Evolutionary conservation across 2,329 filamentous ascomycete genomes (phyloP).

Genomic region (Chrysoporthe cubensis): DNA sequence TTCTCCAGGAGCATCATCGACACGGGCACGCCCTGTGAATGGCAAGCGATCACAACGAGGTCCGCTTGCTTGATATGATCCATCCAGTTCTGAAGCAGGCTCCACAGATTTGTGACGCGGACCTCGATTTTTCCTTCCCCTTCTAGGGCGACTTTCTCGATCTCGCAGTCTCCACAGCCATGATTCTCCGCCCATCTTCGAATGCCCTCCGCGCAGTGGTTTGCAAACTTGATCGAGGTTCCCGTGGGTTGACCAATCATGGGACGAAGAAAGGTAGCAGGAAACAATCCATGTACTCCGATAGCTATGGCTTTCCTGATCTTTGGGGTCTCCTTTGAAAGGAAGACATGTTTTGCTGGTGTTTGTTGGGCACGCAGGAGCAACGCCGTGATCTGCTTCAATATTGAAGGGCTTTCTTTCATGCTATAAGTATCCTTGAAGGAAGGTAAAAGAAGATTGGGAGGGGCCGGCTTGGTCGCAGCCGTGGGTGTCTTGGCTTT

Average conservation of each 20-base stretch:
- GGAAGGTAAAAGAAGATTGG: constrained; percentile 71
- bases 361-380: constrained; percentile 59
- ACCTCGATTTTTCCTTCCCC: constrained; percentile 92
- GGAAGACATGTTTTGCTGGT: constrained; percentile 70
- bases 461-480: constrained; percentile 45
- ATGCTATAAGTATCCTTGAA: constrained; percentile 71
- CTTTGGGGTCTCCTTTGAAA: constrained; percentile 68
- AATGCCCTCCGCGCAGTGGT: constrained; percentile 82
- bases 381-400: constrained; percentile 67
- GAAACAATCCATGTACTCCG: constrained; percentile 93
- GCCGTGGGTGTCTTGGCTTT: constrained; percentile 48
- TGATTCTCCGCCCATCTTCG: constrained; percentile 78
- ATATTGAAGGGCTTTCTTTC: constrained; percentile 69
- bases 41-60: constrained; percentile 88
- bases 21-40: constrained; percentile 95
- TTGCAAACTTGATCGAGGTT: constrained; percentile 91
- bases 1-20: constrained; percentile 91
- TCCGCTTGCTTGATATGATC: constrained; percentile 87
- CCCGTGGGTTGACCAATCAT: constrained; percentile 95
- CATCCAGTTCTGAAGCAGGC: constrained; percentile 91
- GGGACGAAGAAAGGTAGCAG: constrained; percentile 81
- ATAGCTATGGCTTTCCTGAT: constrained; percentile 90
- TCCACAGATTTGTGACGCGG: constrained; percentile 91
- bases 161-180: constrained; percentile 74
- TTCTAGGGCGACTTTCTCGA: constrained; percentile 93